phyloP scores from a whole-genome alignment of 106 monocot genomes.

The Acorus calamus region DNA sequence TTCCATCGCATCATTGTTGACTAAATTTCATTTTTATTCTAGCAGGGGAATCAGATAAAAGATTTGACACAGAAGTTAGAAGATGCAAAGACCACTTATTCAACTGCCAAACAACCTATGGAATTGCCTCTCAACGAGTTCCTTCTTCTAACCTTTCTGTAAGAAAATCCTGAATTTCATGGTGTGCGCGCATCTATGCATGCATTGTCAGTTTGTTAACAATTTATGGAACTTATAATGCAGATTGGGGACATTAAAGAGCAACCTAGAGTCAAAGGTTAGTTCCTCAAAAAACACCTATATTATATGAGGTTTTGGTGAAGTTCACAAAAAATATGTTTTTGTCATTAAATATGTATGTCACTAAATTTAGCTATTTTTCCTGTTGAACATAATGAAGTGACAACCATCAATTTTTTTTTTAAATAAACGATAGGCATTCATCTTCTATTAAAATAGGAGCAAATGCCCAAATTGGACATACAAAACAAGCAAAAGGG shows the following conservation, averaged over 20 bases:
- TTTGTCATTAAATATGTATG: too few relatives aligned
- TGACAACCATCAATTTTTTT: too few relatives aligned
- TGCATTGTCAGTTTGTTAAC: neutral
- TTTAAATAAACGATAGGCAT: too few relatives aligned
- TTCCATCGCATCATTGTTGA: conserved; percentile 5
- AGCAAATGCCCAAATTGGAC: too few relatives aligned
- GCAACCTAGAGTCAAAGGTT: conserved; percentile 11
- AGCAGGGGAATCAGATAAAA: conserved; percentile 1
- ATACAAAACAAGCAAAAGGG: too few relatives aligned
- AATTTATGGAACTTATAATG: neutral
- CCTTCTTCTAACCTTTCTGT: conserved; percentile 5
- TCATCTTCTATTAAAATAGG: too few relatives aligned
- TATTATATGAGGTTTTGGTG: too few relatives aligned
- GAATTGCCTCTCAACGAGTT: neutral
- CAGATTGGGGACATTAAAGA: conserved; percentile 6
- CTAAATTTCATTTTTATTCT: neutral
- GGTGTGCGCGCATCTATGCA: neutral
- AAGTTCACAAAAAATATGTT: too few relatives aligned
- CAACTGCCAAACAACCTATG: conserved; percentile 3
- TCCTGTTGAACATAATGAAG: too few relatives aligned
- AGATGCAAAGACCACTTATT: neutral
- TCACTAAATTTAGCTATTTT: too few relatives aligned
- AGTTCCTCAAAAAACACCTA: neutral
- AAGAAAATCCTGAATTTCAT: neutral
- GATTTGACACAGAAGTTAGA: conserved; percentile 4